These are phyloP conservation scores for Cladophialophora chaetospira DNA, from an alignment of 2,329 filamentous ascomycete genomes.

Conservation along the genomic window DNA sequence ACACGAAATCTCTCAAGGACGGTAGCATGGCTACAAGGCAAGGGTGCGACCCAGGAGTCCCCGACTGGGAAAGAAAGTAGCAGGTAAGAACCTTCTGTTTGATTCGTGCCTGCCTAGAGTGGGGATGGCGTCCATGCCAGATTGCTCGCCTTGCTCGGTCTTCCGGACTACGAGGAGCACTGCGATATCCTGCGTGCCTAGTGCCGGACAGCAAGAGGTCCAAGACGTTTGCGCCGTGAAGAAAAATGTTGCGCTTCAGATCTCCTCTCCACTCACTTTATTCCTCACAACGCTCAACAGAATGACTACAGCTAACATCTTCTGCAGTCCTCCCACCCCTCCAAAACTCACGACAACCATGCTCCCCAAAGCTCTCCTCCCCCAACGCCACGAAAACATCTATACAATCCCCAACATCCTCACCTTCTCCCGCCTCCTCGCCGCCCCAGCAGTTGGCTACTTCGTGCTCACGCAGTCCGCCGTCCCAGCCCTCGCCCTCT, in stretches of 20 bases:
- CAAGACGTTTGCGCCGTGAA: no score
- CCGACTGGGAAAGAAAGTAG: not conserved
- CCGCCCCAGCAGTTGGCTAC: conserved; percentile 84
- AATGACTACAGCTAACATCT: not conserved
- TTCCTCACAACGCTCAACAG: no score
- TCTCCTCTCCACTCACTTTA: no score
- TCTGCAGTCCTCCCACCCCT: conserved; percentile 5
- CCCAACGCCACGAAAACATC: conserved; percentile 74
- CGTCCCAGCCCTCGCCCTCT: conserved; percentile 76
- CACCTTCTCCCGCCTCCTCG: conserved; percentile 80
- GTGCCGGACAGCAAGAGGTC: no score
- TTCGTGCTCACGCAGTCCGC: conserved; percentile 82
- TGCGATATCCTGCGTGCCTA: no score
- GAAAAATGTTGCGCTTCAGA: no score
- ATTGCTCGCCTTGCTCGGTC: not conserved
- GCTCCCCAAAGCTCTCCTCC: conserved; percentile 37
- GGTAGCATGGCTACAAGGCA: not conserved
- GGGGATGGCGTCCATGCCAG: not conserved
- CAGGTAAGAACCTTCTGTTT: not conserved
- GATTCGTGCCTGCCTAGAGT: not conserved
- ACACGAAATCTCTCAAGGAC: not conserved
- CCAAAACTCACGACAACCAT: no score
- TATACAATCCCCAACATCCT: conserved; percentile 95
- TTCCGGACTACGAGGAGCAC: no score
- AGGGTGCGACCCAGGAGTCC: not conserved